Conservation (phyloP, 768 basidiomycete genomes). For the Xerocomus spinulosus region DNA sequence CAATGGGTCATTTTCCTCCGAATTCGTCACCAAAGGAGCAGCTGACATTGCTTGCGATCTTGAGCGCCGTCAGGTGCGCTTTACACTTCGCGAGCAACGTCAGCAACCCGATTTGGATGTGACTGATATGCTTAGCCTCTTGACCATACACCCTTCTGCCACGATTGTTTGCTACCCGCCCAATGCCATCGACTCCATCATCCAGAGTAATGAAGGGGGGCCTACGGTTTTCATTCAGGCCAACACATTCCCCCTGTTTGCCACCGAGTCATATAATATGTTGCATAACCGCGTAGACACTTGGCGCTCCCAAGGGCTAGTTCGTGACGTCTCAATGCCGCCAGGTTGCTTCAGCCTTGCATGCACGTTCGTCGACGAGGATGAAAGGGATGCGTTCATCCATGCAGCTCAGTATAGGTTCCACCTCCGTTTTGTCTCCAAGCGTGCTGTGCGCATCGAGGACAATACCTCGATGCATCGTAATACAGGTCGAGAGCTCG, state of each 20-base stretch:
- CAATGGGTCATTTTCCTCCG: constrained; percentile 34
- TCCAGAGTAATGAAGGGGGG: constrained; percentile 9
- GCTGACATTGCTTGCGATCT: constrained; percentile 36
- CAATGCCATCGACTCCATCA: constrained; percentile 19
- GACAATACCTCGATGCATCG: constrained; percentile 9
- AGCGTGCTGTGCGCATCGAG: constrained; percentile 14
- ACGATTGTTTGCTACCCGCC: constrained; percentile 21
- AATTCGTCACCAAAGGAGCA: constrained; percentile 23
- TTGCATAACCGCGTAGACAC: background rate
- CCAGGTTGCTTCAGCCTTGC: constrained; percentile 26
- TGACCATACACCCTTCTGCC: background rate
- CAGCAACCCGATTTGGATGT: constrained; percentile 5
- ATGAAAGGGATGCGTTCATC: constrained; percentile 29
- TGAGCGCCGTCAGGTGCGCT: constrained; percentile 28
- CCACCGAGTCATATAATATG: background rate
- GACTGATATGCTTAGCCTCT: background rate
- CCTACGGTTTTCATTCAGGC: constrained; percentile 31
- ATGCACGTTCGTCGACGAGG: constrained; percentile 26
- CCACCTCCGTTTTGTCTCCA: constrained; percentile 10
- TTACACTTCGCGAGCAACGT: constrained; percentile 28
- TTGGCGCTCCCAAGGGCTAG: constrained; percentile 26
- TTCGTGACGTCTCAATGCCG: constrained; percentile 23
- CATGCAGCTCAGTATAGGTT: constrained; percentile 20
- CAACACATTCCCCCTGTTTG: constrained; percentile 30
- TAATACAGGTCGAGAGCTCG: constrained; percentile 11